Evolutionary conservation across 805 yeast species (phyloP), one percentile per base, ranked within the genome.

Genomic region (Saccharomycopsis fibuligera): DNA sequence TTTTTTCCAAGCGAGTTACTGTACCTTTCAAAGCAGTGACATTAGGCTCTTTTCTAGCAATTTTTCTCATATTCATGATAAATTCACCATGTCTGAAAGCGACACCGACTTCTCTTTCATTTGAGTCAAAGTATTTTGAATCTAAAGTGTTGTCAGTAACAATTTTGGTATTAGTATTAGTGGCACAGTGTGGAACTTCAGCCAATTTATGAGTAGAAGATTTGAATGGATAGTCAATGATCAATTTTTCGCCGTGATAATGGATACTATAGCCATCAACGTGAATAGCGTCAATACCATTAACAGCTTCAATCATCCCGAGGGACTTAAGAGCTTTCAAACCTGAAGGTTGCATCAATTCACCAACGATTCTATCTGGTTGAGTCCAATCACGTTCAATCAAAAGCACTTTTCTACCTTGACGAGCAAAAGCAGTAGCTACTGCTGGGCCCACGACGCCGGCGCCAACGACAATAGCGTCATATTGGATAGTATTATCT

Each of bases 291-390:
- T 81, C 90, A 44, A 88, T 87, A 44, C 74, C 75, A 55, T 84
- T 83, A 27, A 87, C 62, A 2, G 90, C 82, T 54, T 79, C 78
- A 17, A 76, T 75, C 88, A 93, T 81, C 4, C 96, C 98, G 29
- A 93, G 68, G 56, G 87, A 82, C 56, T 74, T 72, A 49, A 93
- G 70, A 1, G 96, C 91, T 62, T 83, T 79, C 25, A 93, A 68
- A n/a, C 99, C 99, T 31, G 88, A 90, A 3, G 99, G 99, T 66
- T 93, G 99, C 75, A 93, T 74, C 60, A 93, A 74, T 64, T 93
- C 99, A 36, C 99, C 99, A 29, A 93, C 98, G 49, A 93, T 93
- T 57, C 99, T 75, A 65, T 93, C 96, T 1, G 99, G 99, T 63
- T 79, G 84, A 19, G 78, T 65, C 87, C 96, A 86, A 61, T 88